A percentile compares a stretch with the other conserved stretches of the same genome.
Evolutionary conservation across 2,329 filamentous ascomycete genomes (phyloP).

Genomic region (Venturia carpophila): DNA sequence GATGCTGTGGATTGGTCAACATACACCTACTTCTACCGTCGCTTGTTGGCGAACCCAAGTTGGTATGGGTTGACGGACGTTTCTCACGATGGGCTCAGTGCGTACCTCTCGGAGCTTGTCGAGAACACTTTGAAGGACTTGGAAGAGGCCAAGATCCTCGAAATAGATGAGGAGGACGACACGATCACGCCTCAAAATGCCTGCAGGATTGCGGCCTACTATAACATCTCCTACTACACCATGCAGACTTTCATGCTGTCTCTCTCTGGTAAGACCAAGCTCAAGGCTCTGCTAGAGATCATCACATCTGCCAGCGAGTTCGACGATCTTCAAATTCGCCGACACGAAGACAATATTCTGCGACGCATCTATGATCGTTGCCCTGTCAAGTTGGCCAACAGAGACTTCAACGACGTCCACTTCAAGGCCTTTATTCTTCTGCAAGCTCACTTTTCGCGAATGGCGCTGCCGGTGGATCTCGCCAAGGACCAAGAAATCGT

Average conservation of each 20-base stretch:
- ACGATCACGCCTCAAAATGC: conserved; percentile 83
- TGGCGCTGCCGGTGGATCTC: conserved; percentile 92
- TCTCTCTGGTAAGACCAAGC: conserved; percentile 77
- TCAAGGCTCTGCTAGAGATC: conserved; percentile 95
- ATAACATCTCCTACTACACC: conserved; percentile 98
- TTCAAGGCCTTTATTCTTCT: conserved; percentile 98
- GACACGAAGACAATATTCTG: conserved; percentile 82
- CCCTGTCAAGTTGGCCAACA: conserved; percentile 88
- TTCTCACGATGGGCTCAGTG: conserved; percentile 86
- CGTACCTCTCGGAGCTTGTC: conserved; percentile 87
- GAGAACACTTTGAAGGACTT: conserved; percentile 88
- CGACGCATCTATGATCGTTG: conserved; percentile 89
- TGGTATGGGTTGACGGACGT: conserved; percentile 80
- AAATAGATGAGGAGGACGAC: conserved; percentile 83
- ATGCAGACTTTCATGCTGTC: conserved; percentile 98
- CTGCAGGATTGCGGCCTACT: conserved; percentile 97
- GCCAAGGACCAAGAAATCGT: conserved; percentile 93
- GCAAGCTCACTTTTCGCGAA: conserved; percentile 93
- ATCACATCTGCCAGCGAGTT: conserved; percentile 96
- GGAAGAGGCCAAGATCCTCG: conserved; percentile 87
- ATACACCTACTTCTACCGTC: conserved; percentile 96
- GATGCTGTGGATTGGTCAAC: conserved; percentile 98
- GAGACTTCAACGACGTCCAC: conserved; percentile 83
- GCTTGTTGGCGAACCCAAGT: conserved; percentile 88
- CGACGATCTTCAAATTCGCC: conserved; percentile 85